Evolutionary conservation across 2,329 filamentous ascomycete genomes (phyloP).

Genomic region (Fusarium fracticaudum): DNA sequence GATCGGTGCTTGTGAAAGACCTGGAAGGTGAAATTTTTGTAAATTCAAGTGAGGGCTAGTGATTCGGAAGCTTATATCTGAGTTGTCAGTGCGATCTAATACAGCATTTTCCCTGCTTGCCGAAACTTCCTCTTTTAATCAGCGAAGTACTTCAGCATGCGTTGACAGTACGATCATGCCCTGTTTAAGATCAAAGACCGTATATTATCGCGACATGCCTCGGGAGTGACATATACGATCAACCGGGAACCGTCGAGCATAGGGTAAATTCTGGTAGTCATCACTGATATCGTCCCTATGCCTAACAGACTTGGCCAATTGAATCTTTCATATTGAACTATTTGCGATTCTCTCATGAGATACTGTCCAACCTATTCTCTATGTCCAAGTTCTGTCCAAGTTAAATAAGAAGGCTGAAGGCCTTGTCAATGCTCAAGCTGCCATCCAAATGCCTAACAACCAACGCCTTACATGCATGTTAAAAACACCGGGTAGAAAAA

Average conservation of each 20-base stretch:
- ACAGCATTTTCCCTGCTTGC: not conserved
- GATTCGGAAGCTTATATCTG: not conserved
- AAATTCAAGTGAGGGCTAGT: not conserved
- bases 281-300: not conserved
- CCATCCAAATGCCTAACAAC: constrained; percentile 17
- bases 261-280: no score
- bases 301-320: not conserved
- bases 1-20: not conserved
- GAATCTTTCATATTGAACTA: not conserved
- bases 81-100: not conserved
- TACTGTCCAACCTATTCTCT: not conserved
- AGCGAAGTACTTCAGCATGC: not conserved
- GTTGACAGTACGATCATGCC: not conserved
- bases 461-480: constrained; percentile 40
- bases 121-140: no score
- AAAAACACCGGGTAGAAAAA: not conserved
- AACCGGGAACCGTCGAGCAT: not conserved
- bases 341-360: constrained; percentile 29
- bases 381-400: constrained; percentile 8
- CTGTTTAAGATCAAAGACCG: not conserved
- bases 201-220: no score
- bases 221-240: not conserved
- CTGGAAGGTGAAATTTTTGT: not conserved
- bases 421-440: not conserved
- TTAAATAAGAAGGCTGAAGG: not conserved